phyloP scores from a whole-genome alignment of 2,329 filamentous ascomycete genomes.

The Aspergillus versicolor region DNA sequence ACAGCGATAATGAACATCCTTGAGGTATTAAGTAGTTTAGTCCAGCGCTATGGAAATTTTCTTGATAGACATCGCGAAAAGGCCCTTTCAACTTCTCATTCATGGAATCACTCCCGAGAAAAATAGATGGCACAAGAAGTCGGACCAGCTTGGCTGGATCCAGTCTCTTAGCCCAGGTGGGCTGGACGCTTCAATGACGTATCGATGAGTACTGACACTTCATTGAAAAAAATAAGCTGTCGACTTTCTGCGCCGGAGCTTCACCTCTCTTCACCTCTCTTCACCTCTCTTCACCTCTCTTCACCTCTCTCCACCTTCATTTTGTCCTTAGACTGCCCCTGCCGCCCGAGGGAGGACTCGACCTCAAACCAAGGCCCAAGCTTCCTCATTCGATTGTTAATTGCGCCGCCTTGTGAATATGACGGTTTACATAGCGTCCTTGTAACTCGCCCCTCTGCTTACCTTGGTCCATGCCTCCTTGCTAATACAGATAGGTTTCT shows the following conservation, averaged over 20 bases:
- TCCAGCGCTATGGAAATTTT: too few relatives aligned
- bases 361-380: background rate
- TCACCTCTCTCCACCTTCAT: background rate
- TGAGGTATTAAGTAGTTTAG: background rate
- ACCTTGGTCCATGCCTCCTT: background rate
- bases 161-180: background rate
- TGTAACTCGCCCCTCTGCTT: conserved; percentile 37
- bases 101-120: background rate
- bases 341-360: background rate
- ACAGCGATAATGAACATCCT: background rate
- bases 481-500: conserved; percentile 65
- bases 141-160: conserved; percentile 3
- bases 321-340: background rate
- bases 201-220: conserved; percentile 4
- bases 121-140: background rate
- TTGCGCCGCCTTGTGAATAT: conserved; percentile 38
- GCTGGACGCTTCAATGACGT: conserved; percentile 8
- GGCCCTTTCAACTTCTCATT: background rate
- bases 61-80: too few relatives aligned
- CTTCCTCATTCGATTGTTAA: conserved; percentile 14
- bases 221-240: background rate
- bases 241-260: background rate
- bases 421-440: conserved; percentile 61
- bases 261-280: too few relatives aligned
- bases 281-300: background rate